A percentile compares a stretch with the other conserved stretches of the same genome.
These are phyloP conservation scores for Malania oleifera DNA, from an alignment of 164 flowering plant genomes.

Conservation along the genomic window DNA sequence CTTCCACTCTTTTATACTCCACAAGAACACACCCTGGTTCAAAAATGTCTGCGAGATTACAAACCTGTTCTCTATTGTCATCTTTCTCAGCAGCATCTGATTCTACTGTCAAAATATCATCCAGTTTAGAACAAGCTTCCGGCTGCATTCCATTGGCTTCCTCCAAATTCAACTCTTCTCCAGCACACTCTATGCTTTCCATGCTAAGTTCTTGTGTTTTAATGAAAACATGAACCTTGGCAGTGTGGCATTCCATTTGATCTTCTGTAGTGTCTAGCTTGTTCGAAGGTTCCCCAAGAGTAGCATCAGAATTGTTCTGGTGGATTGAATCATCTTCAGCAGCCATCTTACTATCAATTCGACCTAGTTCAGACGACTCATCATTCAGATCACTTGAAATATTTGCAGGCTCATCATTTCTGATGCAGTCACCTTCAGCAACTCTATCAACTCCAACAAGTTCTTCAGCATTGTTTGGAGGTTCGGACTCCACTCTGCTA, in stretches of 20 bases:
- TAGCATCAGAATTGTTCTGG: not conserved
- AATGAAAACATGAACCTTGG: slow-evolving; percentile 9
- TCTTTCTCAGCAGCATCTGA: slow-evolving; percentile 14
- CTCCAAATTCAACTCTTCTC: slow-evolving; percentile 9
- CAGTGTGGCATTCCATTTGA: slow-evolving; percentile 4
- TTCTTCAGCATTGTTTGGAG: slow-evolving; percentile 17
- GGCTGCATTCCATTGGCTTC: slow-evolving; percentile 9
- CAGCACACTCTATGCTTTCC: slow-evolving; percentile 13
- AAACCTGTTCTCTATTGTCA: slow-evolving; percentile 13
- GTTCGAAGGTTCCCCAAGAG: slow-evolving; percentile 6
- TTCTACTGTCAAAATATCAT: slow-evolving; percentile 6
- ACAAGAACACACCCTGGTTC: slow-evolving; percentile 66
- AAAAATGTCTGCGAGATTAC: slow-evolving; percentile 22
- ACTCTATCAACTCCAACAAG: slow-evolving; percentile 12
- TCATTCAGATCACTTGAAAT: slow-evolving; percentile 14
- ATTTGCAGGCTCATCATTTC: slow-evolving; percentile 19
- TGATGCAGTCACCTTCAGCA: slow-evolving; percentile 10
- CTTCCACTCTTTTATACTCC: slow-evolving; percentile 73
- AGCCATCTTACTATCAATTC: slow-evolving; percentile 9
- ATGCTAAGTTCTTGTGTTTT: slow-evolving; percentile 6
- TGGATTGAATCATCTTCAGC: slow-evolving; percentile 18
- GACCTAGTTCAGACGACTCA: slow-evolving; percentile 18
- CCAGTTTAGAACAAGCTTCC: slow-evolving; percentile 10
- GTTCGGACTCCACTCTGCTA: slow-evolving; percentile 8
- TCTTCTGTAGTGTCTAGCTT: slow-evolving; percentile 12